Conservation (phyloP, 352 stramenopile species). For the Blastocystis sp. region DNA sequence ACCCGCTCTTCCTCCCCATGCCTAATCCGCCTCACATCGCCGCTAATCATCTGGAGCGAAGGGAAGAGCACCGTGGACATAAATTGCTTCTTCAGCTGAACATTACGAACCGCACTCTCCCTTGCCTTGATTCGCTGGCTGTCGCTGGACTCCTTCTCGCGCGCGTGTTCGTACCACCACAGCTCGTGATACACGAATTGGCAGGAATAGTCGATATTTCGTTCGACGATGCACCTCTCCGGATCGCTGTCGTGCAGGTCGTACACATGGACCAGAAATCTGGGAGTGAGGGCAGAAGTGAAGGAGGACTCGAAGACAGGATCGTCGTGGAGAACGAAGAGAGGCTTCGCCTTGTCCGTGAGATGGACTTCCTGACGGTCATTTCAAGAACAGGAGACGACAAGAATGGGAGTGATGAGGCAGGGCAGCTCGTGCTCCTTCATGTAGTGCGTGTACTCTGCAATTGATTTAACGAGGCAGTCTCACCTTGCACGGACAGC, state of each 20-base stretch:
- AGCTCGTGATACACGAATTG: constrained; percentile 35
- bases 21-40: neutral
- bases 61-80: constrained; percentile 48
- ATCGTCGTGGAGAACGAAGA: constrained; percentile 30
- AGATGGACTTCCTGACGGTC: neutral
- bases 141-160: neutral
- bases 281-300: neutral
- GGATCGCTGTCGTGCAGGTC: neutral
- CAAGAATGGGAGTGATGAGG: constrained; percentile 21
- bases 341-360: neutral
- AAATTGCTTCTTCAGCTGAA: constrained; percentile 32
- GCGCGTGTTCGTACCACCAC: constrained; percentile 49
- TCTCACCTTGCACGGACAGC: neutral
- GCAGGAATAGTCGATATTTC: constrained; percentile 18
- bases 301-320: constrained; percentile 13
- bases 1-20: neutral
- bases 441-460: constrained; percentile 20
- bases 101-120: neutral
- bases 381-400: neutral
- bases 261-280: constrained; percentile 36
- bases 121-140: neutral
- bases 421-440: constrained; percentile 15
- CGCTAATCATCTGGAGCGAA: constrained; percentile 25
- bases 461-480: too few species aligned
- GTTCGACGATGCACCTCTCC: neutral